These are phyloP conservation scores for Pleurotus djamor DNA, from an alignment of 768 basidiomycete genomes.

Conservation along the genomic window DNA sequence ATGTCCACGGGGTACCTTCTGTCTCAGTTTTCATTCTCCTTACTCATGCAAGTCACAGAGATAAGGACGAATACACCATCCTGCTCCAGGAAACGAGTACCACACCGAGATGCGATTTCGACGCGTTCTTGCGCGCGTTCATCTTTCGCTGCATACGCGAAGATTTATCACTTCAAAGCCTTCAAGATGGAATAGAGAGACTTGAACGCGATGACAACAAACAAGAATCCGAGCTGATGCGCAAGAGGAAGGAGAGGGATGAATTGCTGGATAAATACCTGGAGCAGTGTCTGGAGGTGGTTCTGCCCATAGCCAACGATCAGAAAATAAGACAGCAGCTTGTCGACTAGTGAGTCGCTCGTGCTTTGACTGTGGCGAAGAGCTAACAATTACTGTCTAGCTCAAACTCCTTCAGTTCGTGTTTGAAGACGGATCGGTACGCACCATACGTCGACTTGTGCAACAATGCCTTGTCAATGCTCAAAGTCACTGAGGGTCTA, in stretches of 20 bases:
- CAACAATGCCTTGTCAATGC: neutral
- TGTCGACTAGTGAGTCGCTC: neutral
- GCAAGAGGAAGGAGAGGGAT: neutral
- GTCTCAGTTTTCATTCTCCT: too few species aligned
- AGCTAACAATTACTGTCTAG: neutral
- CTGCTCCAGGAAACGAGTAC: neutral
- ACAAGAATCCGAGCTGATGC: neutral
- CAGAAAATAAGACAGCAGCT: neutral
- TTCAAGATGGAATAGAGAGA: neutral
- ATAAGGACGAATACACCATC: too few species aligned
- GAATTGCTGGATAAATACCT: neutral
- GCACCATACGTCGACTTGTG: neutral
- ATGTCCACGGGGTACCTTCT: too few species aligned
- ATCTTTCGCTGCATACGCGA: neutral
- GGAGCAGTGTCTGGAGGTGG: neutral
- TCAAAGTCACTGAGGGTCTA: neutral
- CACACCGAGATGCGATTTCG: neutral
- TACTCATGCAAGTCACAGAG: too few species aligned
- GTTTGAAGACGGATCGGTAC: neutral
- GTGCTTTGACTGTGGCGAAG: neutral
- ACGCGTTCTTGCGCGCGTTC: too few species aligned
- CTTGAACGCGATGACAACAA: neutral
- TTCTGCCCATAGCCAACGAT: neutral
- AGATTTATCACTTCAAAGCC: neutral
- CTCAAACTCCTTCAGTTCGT: neutral